A percentile compares a stretch with the other conserved stretches of the same genome.
phyloP scores from a whole-genome alignment of 228 moss, liverwort and hornwort species.

The Sphagnum fallax region DNA sequence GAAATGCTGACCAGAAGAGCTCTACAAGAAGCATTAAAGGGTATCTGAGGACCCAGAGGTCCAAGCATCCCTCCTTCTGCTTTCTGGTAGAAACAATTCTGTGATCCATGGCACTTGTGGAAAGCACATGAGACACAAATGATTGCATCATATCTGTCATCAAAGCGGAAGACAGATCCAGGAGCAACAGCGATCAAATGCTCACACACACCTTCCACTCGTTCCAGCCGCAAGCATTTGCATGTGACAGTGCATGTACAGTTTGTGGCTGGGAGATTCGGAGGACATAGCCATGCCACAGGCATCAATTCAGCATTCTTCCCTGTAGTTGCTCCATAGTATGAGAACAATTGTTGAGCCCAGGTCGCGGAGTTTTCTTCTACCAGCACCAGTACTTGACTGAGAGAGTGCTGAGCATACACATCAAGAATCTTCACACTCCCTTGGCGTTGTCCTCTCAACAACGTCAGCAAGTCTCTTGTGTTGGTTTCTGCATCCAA shows the following conservation, averaged over 20 bases:
- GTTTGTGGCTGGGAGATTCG: too few species aligned
- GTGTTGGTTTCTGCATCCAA: conserved; percentile 31
- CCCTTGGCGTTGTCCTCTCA: background rate
- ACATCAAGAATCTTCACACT: conserved; percentile 14
- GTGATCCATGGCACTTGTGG: conserved; percentile 11
- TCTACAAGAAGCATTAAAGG: background rate
- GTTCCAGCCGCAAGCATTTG: conserved; percentile 17
- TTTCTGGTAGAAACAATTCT: background rate
- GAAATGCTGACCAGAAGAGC: background rate
- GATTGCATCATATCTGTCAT: conserved; percentile 20
- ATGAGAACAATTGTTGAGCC: conserved; percentile 22
- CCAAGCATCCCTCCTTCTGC: background rate
- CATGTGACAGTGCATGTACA: background rate
- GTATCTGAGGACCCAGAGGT: background rate
- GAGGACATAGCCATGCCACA: conserved; percentile 3
- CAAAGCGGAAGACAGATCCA: conserved; percentile 13
- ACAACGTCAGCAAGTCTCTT: conserved; percentile 18
- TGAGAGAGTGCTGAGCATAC: conserved; percentile 11
- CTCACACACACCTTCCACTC: conserved; percentile 20
- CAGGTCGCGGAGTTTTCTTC: conserved; percentile 14
- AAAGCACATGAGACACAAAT: conserved; percentile 1
- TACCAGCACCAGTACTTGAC: conserved; percentile 12
- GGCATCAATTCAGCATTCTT: conserved; percentile 12
- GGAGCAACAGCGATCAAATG: conserved; percentile 24
- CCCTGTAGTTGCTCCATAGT: conserved; percentile 19